Evolutionary conservation across 176 grass and related monocot genomes (phyloP), one percentile per base, ranked within the genome.

Genomic region (Tillandsia leiboldiana): DNA sequence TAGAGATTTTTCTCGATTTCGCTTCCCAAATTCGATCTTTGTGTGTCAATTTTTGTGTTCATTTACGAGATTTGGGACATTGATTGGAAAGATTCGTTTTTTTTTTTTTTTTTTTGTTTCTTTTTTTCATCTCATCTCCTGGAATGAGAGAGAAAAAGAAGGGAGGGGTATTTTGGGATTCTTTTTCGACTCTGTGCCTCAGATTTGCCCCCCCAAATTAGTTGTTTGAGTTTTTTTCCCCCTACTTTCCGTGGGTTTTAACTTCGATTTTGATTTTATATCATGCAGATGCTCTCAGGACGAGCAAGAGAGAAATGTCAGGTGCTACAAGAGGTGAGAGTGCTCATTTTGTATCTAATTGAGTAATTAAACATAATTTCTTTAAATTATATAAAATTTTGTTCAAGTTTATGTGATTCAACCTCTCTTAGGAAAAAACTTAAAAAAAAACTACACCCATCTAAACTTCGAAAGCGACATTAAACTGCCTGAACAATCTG

Each of bases 221-320:
- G 33, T 15, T 61, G 15, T 51, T 52, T 69, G 3, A 6, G 33
- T 42, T 42, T 42, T 42, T 42, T 42, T 6, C 63, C 26, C 20
- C 17, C 51, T 20, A 47, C 6, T 49, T 18, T n/a, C 64, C 26
- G 2, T 11, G 48, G 66, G 62, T 66, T 20, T 12, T 68, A 5
- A 28, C 63, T 64, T 49, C 8, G 33, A 67, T 58, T 67, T 9
- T 51, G 1, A 52, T 24, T 12, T 79, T 47, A 24, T 63, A 12
- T 76, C 15, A 52, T 75, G 73, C 84, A 99, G 94, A 99, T 79
- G 82, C 89, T 72, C 84, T 99, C 54, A 80, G 94, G 87, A 93
- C 89, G 2, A 99, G 94, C 84, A 99, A 99, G 67, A 83, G 89
- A 65, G 94, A 99, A 64, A 99, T 93, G 89, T 66, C 75, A 8